Conservation (phyloP, 176 grass and related monocot species). For the Chloris gayana region DNA sequence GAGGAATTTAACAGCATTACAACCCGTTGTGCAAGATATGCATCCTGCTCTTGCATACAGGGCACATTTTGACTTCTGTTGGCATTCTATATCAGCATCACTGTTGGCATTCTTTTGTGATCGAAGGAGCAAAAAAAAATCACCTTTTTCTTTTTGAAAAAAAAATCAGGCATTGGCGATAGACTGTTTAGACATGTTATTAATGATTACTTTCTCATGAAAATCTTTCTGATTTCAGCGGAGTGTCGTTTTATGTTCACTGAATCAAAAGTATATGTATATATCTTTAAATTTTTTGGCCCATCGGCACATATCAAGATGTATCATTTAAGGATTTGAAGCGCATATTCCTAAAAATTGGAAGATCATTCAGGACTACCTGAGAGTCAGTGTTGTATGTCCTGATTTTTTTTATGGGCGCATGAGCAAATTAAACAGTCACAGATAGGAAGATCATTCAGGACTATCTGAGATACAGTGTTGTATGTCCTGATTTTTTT, state of each 20-base stretch:
- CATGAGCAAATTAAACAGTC: neutral
- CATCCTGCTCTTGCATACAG: conserved; percentile 4
- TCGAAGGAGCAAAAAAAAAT: conserved; percentile 16
- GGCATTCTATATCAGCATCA: too few species aligned
- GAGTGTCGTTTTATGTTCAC: conserved; percentile 1
- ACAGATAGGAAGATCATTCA: neutral
- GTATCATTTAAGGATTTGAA: neutral
- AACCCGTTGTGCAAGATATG: neutral
- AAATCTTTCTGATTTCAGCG: conserved; percentile 2
- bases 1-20: conserved; percentile 8
- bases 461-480: too few species aligned
- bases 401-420: neutral
- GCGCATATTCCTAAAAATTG: neutral
- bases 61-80: neutral
- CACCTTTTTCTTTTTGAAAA: too few species aligned
- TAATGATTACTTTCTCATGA: conserved; percentile 1
- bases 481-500: too few species aligned
- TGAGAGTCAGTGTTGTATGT: too few species aligned
- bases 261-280: neutral
- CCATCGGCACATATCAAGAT: neutral
- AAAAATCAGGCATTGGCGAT: neutral
- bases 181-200: neutral
- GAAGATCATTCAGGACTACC: neutral
- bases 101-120: too few species aligned
- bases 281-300: neutral